Evolutionary conservation across 179 eudicot species (phyloP).

Genomic region (Vitellaria paradoxa): DNA sequence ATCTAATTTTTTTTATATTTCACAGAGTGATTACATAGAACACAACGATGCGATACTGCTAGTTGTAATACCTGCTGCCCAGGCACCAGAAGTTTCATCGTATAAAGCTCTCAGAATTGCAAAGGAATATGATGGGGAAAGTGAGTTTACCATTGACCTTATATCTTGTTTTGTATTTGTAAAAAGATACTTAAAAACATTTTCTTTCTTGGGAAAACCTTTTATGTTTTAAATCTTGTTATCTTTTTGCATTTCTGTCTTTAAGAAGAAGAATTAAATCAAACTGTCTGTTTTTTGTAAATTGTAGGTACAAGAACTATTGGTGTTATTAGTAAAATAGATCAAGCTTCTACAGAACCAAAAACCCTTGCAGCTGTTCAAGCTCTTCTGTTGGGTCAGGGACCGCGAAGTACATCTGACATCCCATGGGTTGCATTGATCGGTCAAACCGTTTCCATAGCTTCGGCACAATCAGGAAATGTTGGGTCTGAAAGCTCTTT

Average conservation of each 20-base stretch:
- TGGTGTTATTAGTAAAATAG: slow-evolving; percentile 97
- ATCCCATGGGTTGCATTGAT: slow-evolving; percentile 98
- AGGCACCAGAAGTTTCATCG: slow-evolving; percentile 88
- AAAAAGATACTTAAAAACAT: background rate
- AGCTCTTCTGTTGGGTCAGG: slow-evolving; percentile 90
- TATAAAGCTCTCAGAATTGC: slow-evolving; percentile 84
- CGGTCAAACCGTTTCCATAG: slow-evolving; percentile 97
- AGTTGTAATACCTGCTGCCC: slow-evolving; percentile 87
- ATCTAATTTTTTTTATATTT: slow-evolving; percentile 25
- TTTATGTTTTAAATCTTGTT: background rate
- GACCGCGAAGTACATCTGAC: slow-evolving; percentile 92
- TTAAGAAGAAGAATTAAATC: background rate
- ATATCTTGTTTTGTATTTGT: slow-evolving; percentile 8
- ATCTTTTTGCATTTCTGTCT: background rate
- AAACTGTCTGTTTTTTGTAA: slow-evolving; percentile 8
- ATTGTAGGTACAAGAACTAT: slow-evolving; percentile 85
- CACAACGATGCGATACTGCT: slow-evolving; percentile 90
- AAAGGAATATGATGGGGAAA: slow-evolving; percentile 90
- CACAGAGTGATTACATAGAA: slow-evolving; percentile 73
- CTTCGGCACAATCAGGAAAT: slow-evolving; percentile 88
- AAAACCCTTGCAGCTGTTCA: slow-evolving; percentile 97
- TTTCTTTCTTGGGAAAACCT: background rate
- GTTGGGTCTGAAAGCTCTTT: slow-evolving; percentile 85
- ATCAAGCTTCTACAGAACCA: slow-evolving; percentile 91
- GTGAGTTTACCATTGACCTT: slow-evolving; percentile 36